phyloP scores from a whole-genome alignment of 441 rosid genomes.

The Gossypium aridum region DNA sequence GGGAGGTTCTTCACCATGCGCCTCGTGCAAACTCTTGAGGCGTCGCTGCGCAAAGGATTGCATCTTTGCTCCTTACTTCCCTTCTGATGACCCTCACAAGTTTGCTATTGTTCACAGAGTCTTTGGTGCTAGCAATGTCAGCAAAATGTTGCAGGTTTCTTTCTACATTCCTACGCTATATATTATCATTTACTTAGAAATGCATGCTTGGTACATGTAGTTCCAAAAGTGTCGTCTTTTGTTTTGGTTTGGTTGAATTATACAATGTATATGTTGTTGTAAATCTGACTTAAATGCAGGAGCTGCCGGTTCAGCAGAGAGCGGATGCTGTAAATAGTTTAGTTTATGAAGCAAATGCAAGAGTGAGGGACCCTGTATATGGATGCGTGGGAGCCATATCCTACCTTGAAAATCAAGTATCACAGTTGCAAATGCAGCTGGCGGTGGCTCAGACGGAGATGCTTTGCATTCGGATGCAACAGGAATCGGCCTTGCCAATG shows the following conservation, averaged over 20 bases:
- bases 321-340: conserved; percentile 88
- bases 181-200: neutral
- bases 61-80: conserved; percentile 90
- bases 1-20: conserved; percentile 82
- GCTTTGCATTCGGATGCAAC: conserved; percentile 78
- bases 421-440: conserved; percentile 86
- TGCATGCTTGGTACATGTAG: neutral
- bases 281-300: conserved; percentile 31
- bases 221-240: neutral
- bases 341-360: conserved; percentile 85
- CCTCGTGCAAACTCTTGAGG: conserved; percentile 77
- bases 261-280: neutral
- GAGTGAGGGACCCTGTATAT: conserved; percentile 87
- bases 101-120: conserved; percentile 92
- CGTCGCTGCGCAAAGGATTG: conserved; percentile 88
- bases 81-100: conserved; percentile 81
- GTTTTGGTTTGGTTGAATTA: too few species aligned
- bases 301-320: conserved; percentile 72
- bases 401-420: conserved; percentile 74
- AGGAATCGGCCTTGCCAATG: conserved; percentile 21
- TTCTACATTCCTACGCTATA: neutral
- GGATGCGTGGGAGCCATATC: conserved; percentile 93
- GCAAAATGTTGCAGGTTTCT: conserved; percentile 84
- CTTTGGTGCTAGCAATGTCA: conserved; percentile 89
- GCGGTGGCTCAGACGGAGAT: conserved; percentile 91